Percentiles rank a stretch among this genome's conserved stretches.
phyloP scores from a whole-genome alignment of 1,139 yeast species.

The Sugiyamaella castrensis region DNA sequence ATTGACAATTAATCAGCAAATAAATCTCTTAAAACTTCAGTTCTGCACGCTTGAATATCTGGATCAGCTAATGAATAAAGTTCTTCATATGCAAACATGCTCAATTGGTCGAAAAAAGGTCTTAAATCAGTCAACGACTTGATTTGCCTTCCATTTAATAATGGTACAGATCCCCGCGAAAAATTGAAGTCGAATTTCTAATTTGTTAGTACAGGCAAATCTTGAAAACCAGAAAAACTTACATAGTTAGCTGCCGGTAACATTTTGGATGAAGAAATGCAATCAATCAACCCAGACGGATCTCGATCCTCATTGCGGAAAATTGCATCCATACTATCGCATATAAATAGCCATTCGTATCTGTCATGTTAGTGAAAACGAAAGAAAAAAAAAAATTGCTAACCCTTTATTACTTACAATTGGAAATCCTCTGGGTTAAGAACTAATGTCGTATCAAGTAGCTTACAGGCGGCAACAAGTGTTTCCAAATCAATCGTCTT shows the following conservation, averaged over 20 bases:
- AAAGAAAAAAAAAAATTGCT: background rate
- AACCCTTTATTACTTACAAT: conserved; percentile 39
- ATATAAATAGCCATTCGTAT: conserved; percentile 80
- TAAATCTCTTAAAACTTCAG: conserved; percentile 57
- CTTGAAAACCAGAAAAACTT: conserved; percentile 4
- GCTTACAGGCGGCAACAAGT: conserved; percentile 59
- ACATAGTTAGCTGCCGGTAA: conserved; percentile 24
- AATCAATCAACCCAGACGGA: conserved; percentile 42
- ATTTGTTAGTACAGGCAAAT: conserved; percentile 3
- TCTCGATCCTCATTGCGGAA: conserved; percentile 40
- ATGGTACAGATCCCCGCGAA: conserved; percentile 7
- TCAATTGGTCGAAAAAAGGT: conserved; percentile 66
- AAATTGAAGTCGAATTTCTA: conserved; percentile 13
- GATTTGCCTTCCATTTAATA: conserved; percentile 9
- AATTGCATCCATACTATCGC: conserved; percentile 65
- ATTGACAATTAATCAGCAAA: conserved; percentile 27
- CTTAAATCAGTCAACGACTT: conserved; percentile 43
- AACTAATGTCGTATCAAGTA: conserved; percentile 69
- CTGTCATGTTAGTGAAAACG: conserved; percentile 15
- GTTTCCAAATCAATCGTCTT: conserved; percentile 35
- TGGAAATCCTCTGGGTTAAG: conserved; percentile 77
- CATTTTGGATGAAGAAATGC: conserved; percentile 31
- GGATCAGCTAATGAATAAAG: conserved; percentile 54
- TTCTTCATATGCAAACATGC: conserved; percentile 71
- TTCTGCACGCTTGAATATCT: conserved; percentile 50